phyloP scores from a whole-genome alignment of 495 filamentous ascomycete genomes.

The Parathielavia appendiculata region DNA sequence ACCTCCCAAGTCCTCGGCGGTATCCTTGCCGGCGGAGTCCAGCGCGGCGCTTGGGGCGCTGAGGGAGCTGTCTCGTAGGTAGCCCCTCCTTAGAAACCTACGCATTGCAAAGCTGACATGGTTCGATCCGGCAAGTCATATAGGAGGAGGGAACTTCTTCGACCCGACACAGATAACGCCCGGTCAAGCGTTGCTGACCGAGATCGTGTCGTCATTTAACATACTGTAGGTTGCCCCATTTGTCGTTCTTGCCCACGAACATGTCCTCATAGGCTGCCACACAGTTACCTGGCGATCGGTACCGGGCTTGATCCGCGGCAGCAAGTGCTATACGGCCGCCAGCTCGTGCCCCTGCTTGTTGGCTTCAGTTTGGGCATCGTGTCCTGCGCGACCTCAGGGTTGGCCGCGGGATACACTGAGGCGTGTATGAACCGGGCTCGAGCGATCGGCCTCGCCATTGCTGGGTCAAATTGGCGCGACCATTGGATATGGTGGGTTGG shows the following conservation, averaged over 20 bases:
- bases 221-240: conserved; percentile 30
- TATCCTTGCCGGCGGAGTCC: conserved; percentile 41
- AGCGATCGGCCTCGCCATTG: conserved; percentile 29
- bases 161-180: conserved; percentile 20
- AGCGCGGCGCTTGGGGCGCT: conserved; percentile 34
- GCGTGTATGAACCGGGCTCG: conserved; percentile 33
- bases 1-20: conserved; percentile 41
- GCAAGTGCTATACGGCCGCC: conserved; percentile 46
- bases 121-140: background rate
- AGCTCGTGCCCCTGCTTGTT: conserved; percentile 49
- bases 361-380: conserved; percentile 46
- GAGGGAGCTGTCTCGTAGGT: conserved; percentile 23
- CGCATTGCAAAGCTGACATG: background rate
- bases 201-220: conserved; percentile 41
- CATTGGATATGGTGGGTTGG: conserved; percentile 38
- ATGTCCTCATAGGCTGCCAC: background rate
- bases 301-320: conserved; percentile 57
- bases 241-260: background rate
- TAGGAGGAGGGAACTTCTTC: conserved; percentile 35
- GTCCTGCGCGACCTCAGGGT: conserved; percentile 42
- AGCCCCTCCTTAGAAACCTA: background rate
- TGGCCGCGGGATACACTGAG: conserved; percentile 45
- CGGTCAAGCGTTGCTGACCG: conserved; percentile 40
- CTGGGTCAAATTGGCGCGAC: conserved; percentile 27
- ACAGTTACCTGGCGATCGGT: conserved; percentile 41